A percentile compares a stretch with the other conserved stretches of the same genome.
Evolutionary conservation across 768 basidiomycete species (phyloP).

Genomic region (Leccinum fibrillosum): DNA sequence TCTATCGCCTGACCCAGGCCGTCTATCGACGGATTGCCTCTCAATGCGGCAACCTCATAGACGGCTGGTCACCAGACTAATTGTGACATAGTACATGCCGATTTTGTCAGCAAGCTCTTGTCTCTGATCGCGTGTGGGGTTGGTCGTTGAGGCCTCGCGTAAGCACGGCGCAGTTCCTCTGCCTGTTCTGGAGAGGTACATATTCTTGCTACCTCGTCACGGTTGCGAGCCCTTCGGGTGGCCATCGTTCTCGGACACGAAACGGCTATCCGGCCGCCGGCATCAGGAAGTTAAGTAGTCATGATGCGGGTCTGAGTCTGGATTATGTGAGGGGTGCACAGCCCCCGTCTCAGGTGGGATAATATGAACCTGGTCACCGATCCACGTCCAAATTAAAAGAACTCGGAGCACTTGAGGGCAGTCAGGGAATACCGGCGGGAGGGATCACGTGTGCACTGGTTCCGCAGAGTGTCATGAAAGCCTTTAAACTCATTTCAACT

Average conservation of each 20-base stretch:
- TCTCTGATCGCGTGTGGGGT: slow-evolving; percentile 62
- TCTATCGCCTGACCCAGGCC: not conserved
- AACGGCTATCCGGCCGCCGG: slow-evolving; percentile 39
- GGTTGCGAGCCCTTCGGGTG: slow-evolving; percentile 27
- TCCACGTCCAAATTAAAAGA: slow-evolving; percentile 22
- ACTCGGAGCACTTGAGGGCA: slow-evolving; percentile 27
- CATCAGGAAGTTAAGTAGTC: slow-evolving; percentile 36
- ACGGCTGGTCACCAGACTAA: too few relatives aligned
- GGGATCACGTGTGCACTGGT: too few relatives aligned
- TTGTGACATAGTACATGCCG: slow-evolving; percentile 52
- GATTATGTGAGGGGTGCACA: slow-evolving; percentile 29
- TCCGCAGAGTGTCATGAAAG: too few relatives aligned
- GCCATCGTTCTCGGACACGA: slow-evolving; percentile 49
- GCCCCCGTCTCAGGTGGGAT: slow-evolving; percentile 28
- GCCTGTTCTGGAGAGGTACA: slow-evolving; percentile 63
- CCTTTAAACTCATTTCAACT: too few relatives aligned
- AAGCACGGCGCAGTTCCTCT: slow-evolving; percentile 66
- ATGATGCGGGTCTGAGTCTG: slow-evolving; percentile 45
- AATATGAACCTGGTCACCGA: slow-evolving; percentile 20
- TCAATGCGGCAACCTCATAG: too few relatives aligned
- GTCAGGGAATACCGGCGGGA: not conserved
- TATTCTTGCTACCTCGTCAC: slow-evolving; percentile 40
- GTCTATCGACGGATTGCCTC: too few relatives aligned
- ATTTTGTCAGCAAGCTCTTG: slow-evolving; percentile 63
- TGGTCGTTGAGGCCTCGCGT: slow-evolving; percentile 54